Evolutionary conservation across 495 filamentous ascomycete species (phyloP).

Genomic region (Rusavskia elegans): DNA sequence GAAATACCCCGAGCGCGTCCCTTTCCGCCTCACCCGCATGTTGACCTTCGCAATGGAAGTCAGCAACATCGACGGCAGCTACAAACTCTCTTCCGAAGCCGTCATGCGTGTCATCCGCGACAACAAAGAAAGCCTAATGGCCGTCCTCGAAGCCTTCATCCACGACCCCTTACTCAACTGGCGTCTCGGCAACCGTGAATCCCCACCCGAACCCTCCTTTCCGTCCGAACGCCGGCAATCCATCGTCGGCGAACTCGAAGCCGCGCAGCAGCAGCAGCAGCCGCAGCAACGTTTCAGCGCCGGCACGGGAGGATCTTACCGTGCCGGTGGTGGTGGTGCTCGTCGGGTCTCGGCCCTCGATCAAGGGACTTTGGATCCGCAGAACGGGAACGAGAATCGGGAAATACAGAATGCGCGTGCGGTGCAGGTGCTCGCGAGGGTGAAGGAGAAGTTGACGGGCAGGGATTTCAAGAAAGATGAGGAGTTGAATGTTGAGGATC

Average conservation of each 20-base stretch:
- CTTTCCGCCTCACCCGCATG: slow-evolving; percentile 96
- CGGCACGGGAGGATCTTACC: slow-evolving; percentile 8
- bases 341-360: slow-evolving; percentile 7
- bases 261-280: slow-evolving; percentile 29
- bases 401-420: slow-evolving; percentile 90
- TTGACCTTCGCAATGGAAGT: slow-evolving; percentile 99
- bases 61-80: slow-evolving; percentile 96
- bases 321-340: slow-evolving; percentile 16
- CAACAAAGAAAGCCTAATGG: slow-evolving; percentile 97
- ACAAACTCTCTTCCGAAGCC: slow-evolving; percentile 91
- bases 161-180: slow-evolving; percentile 96
- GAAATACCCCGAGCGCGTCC: slow-evolving; percentile 94
- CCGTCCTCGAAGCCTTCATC: slow-evolving; percentile 95
- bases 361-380: slow-evolving; percentile 1
- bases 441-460: slow-evolving; percentile 85
- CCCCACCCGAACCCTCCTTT: slow-evolving; percentile 63
- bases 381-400: slow-evolving; percentile 26
- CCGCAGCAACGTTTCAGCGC: slow-evolving; percentile 23
- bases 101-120: slow-evolving; percentile 94
- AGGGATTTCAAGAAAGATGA: slow-evolving; percentile 47
- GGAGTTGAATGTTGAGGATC: slow-evolving; percentile 70
- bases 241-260: slow-evolving; percentile 51
- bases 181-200: slow-evolving; percentile 78
- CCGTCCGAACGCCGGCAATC: slow-evolving; percentile 63
- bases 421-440: slow-evolving; percentile 76